Base-by-base conservation (phyloP, 2,329 filamentous ascomycete species). In the Xylaria arbuscula region DNA sequence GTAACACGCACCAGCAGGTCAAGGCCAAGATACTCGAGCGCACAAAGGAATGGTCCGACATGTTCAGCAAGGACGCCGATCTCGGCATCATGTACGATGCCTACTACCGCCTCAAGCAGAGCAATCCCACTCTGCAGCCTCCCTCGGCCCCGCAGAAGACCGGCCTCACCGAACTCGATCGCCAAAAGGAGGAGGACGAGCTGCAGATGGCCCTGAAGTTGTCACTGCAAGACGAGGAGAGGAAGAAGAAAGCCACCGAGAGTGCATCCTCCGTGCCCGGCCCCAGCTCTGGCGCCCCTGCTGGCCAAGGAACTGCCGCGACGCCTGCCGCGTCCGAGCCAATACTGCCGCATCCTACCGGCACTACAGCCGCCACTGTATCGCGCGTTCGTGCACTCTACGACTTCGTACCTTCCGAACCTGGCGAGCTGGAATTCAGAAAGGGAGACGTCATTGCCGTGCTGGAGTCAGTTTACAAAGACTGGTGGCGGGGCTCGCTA, bases 401-500 rank as follows among this genome's bases (percentile, higher is more conserved):
- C 79, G 96, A 99, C 80, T 99, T 99, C 80, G 90, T 92, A 59
- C 95, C 96, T 1, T 97, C 94, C 0, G 96, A 99, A 80, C 89
- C 94, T 0, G 96, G 95, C 56, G 96, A 99, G 83, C 85, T 99
- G 70, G 94, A 97, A 74, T 99, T 99, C 80, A 92, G 94, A 74
- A 97, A 97, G 82, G 95, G 96, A 34, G 96, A 99, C 78, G 92
- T 98, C 48, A 99, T 99, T 79, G 95, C 96, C 0, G 96, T 99
- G 17, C 86, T 99, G 48, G 96, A 98, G 81, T 98, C 94, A 1
- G 96, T 98, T 1, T 99, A 97, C 83, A 99, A 98, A 81, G 96
- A 99, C 80, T 99, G 96, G 96, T 99, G 96, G 96, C 95, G 97
- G 75, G 96, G 96, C 1, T 97, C 94, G 50, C 84, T 99, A 67